phyloP scores from a whole-genome alignment of 2,329 filamentous ascomycete species.

The Cercospora beticola region DNA sequence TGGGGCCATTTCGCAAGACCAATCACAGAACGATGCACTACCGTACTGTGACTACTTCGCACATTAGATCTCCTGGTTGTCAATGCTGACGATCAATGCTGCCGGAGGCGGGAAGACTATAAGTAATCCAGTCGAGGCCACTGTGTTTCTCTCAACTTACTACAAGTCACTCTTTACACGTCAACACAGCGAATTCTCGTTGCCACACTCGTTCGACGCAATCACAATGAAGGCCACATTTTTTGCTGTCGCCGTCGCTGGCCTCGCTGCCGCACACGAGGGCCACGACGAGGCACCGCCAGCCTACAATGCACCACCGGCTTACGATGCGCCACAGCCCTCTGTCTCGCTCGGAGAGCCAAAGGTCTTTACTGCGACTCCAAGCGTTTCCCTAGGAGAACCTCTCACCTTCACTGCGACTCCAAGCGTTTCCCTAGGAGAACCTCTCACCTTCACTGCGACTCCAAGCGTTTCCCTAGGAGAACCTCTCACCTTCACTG shows the following conservation, averaged over 20 bases:
- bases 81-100: background rate
- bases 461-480: background rate
- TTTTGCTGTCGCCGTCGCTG: background rate
- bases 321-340: background rate
- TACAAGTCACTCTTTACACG: background rate
- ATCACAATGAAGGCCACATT: conserved; percentile 4
- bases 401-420: no score
- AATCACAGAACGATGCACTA: background rate
- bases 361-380: no score
- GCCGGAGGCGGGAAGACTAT: background rate
- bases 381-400: no score
- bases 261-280: background rate
- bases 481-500: background rate
- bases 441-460: background rate
- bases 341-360: background rate
- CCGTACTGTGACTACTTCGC: background rate
- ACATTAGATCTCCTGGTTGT: background rate
- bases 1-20: background rate
- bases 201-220: background rate
- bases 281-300: background rate
- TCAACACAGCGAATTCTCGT: background rate
- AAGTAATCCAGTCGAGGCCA: background rate
- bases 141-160: background rate
- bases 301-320: background rate
- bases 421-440: no score